Base-by-base conservation (phyloP, 805 yeast species). In the Ogataea populi-albae region DNA sequence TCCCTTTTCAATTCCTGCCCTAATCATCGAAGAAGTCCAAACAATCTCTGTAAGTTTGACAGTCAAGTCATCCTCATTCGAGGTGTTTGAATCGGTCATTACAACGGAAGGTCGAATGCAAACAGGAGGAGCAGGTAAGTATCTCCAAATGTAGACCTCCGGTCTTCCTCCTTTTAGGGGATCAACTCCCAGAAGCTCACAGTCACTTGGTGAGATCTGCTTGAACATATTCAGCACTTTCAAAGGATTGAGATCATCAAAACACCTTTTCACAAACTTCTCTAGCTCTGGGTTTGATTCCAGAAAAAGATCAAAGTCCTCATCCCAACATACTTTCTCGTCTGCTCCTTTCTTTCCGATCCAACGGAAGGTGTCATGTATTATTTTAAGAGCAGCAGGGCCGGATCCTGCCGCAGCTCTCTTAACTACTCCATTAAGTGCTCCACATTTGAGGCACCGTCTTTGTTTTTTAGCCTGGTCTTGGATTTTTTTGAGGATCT, bases 111-210 rank as follows among this genome's bases (percentile, higher is more conserved):
- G 99, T 48, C 99, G 77, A 37, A 93, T 93, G 71, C 98, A 93
- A 14, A 94, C 97, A 0, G 99, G 99, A 1, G 99, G 98, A 0
- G 98, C 98, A 0, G 98, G 98, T 36, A 93, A 72, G 57, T 89
- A 93, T 55, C 95, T 77, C 99, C 98, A 93, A 25, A 93, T 77
- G 59, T 89, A 93, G 73, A 84, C 86, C 63, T 91, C 98, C 4
- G 98, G 98, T 47, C 97, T 73, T 30, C 97, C 96, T 24, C 88
- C 86, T 49, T 79, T 75, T 3, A 86, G 73, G 1, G 96, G 77
- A 54, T 93, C 93, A 35, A 93, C 78, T 37, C 98, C 99, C 21
- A 93, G 65, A 14, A 93, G 70, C 61, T 91, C 97, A 65, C 96
- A 89, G 55, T 93, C 98, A 29, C 77, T 73, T 0, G 97, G 89